Conservation (phyloP, 2,329 filamentous ascomycete species). For the Didymella keratinophila region DNA sequence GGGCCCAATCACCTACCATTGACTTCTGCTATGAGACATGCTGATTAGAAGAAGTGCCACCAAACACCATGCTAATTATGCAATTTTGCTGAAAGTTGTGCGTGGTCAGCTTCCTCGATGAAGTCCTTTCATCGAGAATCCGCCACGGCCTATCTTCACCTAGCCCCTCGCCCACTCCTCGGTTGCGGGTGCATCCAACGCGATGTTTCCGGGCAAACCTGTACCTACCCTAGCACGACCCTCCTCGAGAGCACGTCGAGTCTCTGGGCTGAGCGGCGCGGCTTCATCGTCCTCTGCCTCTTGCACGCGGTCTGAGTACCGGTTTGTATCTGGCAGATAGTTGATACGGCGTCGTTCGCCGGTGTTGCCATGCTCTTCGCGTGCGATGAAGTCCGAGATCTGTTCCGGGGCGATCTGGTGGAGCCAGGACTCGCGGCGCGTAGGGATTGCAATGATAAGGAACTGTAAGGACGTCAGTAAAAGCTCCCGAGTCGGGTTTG, state of each 20-base stretch:
- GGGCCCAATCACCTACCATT: background rate
- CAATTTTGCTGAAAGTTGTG: background rate
- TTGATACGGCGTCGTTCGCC: conserved; percentile 38
- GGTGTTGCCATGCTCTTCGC: conserved; percentile 36
- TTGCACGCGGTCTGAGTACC: conserved; percentile 43
- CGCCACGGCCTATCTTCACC: background rate
- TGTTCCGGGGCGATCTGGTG: conserved; percentile 42
- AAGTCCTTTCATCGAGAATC: too few species aligned
- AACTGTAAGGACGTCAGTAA: conserved; percentile 30
- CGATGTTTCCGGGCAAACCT: conserved; percentile 27
- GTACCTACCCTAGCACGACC: conserved; percentile 29
- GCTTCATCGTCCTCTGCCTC: conserved; percentile 32
- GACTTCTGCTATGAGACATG: background rate
- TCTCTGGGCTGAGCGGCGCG: conserved; percentile 7
- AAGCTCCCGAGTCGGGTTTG: too few species aligned
- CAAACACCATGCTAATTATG: background rate
- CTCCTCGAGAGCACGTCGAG: conserved; percentile 32
- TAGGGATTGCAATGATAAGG: conserved; percentile 42
- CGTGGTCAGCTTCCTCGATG: too few species aligned
- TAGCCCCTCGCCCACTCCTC: conserved; percentile 37
- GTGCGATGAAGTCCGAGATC: conserved; percentile 44
- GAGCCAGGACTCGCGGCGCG: conserved; percentile 43
- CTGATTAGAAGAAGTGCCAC: background rate
- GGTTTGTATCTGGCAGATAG: conserved; percentile 39
- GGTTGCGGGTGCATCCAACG: conserved; percentile 27